A percentile compares a stretch with the other conserved stretches of the same genome.
phyloP scores from a whole-genome alignment of 1,284 basidiomycete species.

The Rhodotorula sp. region DNA sequence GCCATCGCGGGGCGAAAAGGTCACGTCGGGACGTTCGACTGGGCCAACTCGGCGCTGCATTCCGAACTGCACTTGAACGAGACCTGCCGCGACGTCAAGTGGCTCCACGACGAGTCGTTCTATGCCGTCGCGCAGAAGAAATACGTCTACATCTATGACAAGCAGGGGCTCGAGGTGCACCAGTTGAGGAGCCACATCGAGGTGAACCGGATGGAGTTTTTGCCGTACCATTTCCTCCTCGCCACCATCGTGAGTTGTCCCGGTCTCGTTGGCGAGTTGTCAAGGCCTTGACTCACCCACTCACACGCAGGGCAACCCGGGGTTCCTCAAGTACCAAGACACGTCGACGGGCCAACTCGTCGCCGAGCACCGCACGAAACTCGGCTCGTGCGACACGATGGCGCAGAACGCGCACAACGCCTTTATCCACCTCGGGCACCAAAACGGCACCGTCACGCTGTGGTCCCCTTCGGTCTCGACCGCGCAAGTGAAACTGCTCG shows the following conservation, averaged over 20 bases:
- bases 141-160: constrained; percentile 95
- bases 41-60: constrained; percentile 82
- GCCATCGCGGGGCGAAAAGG: constrained; percentile 79
- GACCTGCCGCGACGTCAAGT: constrained; percentile 86
- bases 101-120: constrained; percentile 87
- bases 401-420: constrained; percentile 88
- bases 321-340: constrained; percentile 95
- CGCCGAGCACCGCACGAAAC: constrained; percentile 82
- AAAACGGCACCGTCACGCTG: constrained; percentile 83
- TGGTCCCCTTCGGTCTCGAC: constrained; percentile 94
- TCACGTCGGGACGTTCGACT: constrained; percentile 93
- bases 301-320: constrained; percentile 67
- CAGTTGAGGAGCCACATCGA: constrained; percentile 77
- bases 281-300: constrained; percentile 59
- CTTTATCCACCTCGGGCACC: constrained; percentile 89
- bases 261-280: too few species aligned
- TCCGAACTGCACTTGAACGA: constrained; percentile 86
- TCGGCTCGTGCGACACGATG: constrained; percentile 83
- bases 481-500: constrained; percentile 84
- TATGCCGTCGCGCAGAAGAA: constrained; percentile 96
- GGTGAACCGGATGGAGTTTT: constrained; percentile 83
- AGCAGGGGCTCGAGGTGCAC: constrained; percentile 89
- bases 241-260: constrained; percentile 66
- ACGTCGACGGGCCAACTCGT: constrained; percentile 88
- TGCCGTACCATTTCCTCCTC: constrained; percentile 94